Percentiles rank a stretch among this genome's conserved stretches.
These are phyloP conservation scores for Blastobotrys mokoenaii DNA, from an alignment of 805 yeast genomes.

Conservation along the genomic window DNA sequence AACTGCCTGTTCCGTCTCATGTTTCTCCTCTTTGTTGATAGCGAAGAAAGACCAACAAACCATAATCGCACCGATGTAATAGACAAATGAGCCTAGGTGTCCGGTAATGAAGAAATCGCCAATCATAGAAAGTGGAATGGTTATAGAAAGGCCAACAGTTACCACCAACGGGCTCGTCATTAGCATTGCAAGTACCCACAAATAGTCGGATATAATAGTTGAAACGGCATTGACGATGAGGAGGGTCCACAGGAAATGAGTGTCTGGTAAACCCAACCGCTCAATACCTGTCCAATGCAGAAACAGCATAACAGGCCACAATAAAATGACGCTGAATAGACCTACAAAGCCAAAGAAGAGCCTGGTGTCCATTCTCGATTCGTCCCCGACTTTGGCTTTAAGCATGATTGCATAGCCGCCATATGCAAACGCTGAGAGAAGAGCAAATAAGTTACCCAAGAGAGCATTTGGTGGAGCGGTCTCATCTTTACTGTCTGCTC, in stretches of 20 bases:
- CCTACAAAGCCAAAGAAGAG: constrained; percentile 95
- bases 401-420: constrained; percentile 84
- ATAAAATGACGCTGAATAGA: constrained; percentile 55
- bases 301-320: constrained; percentile 77
- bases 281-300: constrained; percentile 62
- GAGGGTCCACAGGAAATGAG: constrained; percentile 41
- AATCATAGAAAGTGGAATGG: constrained; percentile 90
- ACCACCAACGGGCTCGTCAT: constrained; percentile 91
- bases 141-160: constrained; percentile 86
- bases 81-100: constrained; percentile 50
- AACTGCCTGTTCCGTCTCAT: constrained; percentile 33
- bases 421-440: constrained; percentile 80
- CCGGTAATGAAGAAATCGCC: constrained; percentile 76
- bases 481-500: constrained; percentile 29
- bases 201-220: constrained; percentile 80
- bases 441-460: constrained; percentile 69
- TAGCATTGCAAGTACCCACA: constrained; percentile 94
- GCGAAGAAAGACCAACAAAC: constrained; percentile 79
- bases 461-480: constrained; percentile 25
- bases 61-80: constrained; percentile 69
- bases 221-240: constrained; percentile 60
- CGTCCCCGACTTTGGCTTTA: constrained; percentile 64
- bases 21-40: constrained; percentile 70
- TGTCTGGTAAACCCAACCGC: constrained; percentile 59
- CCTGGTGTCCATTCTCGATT: constrained; percentile 71